phyloP scores from a whole-genome alignment of 202 grass and related monocot species.

The Cymbopogon flexuosus region DNA sequence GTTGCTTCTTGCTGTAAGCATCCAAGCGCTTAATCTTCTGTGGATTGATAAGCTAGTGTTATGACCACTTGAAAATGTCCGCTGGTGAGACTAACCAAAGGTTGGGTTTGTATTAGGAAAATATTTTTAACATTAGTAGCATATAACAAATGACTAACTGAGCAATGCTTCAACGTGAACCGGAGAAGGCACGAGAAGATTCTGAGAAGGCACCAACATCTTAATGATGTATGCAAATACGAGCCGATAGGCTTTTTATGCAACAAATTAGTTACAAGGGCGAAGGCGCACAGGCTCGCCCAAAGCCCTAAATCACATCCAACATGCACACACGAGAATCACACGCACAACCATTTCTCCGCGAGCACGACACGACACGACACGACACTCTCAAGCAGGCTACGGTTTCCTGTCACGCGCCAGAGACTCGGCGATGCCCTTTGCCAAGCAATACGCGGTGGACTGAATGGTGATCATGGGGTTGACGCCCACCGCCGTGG shows the following conservation, averaged over 20 bases:
- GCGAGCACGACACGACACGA: background rate
- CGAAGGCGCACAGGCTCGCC: background rate
- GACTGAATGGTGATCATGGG: constrained; percentile 90
- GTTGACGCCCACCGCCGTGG: constrained; percentile 71
- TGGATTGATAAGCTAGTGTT: too few species aligned
- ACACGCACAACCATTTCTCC: background rate
- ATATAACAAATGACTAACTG: too few species aligned
- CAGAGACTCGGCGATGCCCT: constrained; percentile 42
- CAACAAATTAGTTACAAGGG: background rate
- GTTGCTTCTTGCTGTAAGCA: too few species aligned
- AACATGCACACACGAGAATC: background rate
- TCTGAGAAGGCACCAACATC: too few species aligned
- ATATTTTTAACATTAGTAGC: too few species aligned
- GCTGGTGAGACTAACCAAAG: too few species aligned
- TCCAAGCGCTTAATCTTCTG: too few species aligned
- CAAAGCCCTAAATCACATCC: background rate
- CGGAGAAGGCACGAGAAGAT: constrained; percentile 27
- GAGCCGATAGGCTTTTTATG: background rate
- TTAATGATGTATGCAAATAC: background rate
- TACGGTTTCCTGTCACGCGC: background rate
- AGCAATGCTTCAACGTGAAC: constrained; percentile 63
- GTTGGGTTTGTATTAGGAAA: too few species aligned
- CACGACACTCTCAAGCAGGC: background rate
- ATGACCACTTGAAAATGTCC: too few species aligned
- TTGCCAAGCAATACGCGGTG: too few species aligned